Evolutionary conservation across 768 basidiomycete species (phyloP).

Genomic region (Tulasnella sp.): DNA sequence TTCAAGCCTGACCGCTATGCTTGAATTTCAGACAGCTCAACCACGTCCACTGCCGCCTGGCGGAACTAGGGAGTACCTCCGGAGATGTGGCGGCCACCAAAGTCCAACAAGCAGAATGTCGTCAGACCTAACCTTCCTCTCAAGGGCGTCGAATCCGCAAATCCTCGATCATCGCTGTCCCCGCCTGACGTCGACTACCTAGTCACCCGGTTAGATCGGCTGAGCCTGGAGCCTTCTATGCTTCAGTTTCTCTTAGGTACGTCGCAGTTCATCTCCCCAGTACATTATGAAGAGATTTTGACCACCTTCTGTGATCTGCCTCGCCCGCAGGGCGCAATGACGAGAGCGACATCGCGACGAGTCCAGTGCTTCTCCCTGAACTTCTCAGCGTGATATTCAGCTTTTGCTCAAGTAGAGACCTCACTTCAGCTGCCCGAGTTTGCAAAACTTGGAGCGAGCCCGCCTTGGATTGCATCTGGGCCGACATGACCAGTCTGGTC

Average conservation of each 20-base stretch:
- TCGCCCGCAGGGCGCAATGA: slow-evolving; percentile 2
- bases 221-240: slow-evolving; percentile 1
- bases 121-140: not conserved
- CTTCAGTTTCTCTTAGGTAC: not conserved
- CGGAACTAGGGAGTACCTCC: slow-evolving; percentile 7
- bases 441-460: not conserved
- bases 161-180: not conserved
- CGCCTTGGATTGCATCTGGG: not conserved
- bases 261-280: not conserved
- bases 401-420: not conserved
- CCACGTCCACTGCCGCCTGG: not conserved
- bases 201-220: not conserved
- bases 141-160: slow-evolving; percentile 5
- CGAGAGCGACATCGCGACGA: not conserved
- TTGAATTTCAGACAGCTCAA: slow-evolving; percentile 4
- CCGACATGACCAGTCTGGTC: not conserved
- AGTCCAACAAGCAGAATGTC: not conserved
- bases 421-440: not conserved
- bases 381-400: not conserved
- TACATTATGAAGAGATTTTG: not conserved
- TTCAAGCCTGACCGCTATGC: slow-evolving; percentile 10
- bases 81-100: slow-evolving; percentile 5
- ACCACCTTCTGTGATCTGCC: not conserved
- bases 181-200: slow-evolving; percentile 6
- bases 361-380: not conserved